These are phyloP conservation scores for Mitragyna speciosa DNA, from an alignment of 257 asterid genomes.

Conservation along the genomic window DNA sequence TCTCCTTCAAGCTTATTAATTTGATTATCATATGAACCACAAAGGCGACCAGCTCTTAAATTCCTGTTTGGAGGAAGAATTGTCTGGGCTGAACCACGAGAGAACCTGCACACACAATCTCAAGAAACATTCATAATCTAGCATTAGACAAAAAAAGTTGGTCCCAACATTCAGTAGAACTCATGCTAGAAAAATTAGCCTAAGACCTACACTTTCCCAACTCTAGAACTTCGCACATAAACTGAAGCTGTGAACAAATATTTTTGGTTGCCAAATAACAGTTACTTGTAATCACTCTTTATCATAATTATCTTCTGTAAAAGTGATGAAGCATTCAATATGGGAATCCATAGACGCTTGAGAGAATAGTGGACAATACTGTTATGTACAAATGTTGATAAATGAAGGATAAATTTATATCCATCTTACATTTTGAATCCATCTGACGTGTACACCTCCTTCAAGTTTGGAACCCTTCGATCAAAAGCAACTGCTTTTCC, in stretches of 20 bases:
- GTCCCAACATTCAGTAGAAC: background rate
- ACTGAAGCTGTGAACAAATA: background rate
- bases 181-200: background rate
- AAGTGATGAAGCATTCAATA: background rate
- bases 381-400: background rate
- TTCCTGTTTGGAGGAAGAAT: constrained; percentile 75
- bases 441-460: constrained; percentile 84
- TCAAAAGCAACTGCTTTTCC: constrained; percentile 78
- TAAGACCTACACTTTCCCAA: background rate
- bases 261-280: background rate
- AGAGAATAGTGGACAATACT: background rate
- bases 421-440: constrained; percentile 75
- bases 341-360: background rate
- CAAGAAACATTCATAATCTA: background rate
- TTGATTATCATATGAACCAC: constrained; percentile 77
- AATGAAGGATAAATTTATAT: background rate
- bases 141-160: background rate
- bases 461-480: constrained; percentile 64
- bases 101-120: constrained; percentile 53
- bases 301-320: background rate
- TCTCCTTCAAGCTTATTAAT: constrained; percentile 57
- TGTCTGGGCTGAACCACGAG: constrained; percentile 81
- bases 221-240: background rate
- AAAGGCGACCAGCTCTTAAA: constrained; percentile 67
- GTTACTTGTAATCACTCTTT: background rate